Evolutionary conservation across 768 basidiomycete genomes (phyloP).

Genomic region (Lyophyllum semitale): DNA sequence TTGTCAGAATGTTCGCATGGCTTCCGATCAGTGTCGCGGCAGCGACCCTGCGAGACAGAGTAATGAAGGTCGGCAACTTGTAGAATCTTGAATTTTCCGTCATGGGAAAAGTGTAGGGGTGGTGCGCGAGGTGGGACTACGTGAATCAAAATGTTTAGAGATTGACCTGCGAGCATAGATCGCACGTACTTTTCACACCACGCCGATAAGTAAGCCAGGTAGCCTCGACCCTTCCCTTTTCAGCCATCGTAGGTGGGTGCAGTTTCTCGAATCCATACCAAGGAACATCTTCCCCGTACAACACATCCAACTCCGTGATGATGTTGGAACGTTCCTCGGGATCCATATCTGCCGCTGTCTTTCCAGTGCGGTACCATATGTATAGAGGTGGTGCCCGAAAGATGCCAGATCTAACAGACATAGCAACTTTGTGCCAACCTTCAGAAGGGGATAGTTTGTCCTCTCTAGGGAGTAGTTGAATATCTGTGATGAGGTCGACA

Average conservation of each 20-base stretch:
- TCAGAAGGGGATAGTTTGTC: constrained; percentile 49
- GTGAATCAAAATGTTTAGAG: constrained; percentile 2
- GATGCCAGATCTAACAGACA: constrained; percentile 68
- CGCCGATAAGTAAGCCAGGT: constrained; percentile 70
- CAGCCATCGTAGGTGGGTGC: constrained; percentile 55
- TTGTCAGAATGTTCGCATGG: constrained; percentile 69
- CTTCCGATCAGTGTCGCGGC: constrained; percentile 71
- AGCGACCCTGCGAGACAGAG: constrained; percentile 76
- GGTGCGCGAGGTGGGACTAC: constrained; percentile 71
- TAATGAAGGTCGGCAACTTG: constrained; percentile 95
- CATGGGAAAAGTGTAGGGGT: constrained; percentile 78
- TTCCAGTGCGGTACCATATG: constrained; percentile 79
- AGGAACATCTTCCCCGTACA: constrained; percentile 81
- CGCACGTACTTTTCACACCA: constrained; percentile 69
- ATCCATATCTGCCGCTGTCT: constrained; percentile 64
- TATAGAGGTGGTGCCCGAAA: constrained; percentile 55
- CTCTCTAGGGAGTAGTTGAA: constrained; percentile 62
- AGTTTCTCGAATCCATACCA: constrained; percentile 88
- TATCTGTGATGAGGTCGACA: constrained; percentile 74
- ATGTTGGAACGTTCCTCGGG: constrained; percentile 57
- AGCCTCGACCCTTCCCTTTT: constrained; percentile 43
- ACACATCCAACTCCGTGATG: constrained; percentile 90
- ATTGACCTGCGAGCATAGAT: background rate
- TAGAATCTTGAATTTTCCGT: constrained; percentile 87
- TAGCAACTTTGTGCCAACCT: constrained; percentile 64